A percentile compares a stretch with the other conserved stretches of the same genome.
Conservation (phyloP, 768 basidiomycete genomes). For the Galerina marginata region DNA sequence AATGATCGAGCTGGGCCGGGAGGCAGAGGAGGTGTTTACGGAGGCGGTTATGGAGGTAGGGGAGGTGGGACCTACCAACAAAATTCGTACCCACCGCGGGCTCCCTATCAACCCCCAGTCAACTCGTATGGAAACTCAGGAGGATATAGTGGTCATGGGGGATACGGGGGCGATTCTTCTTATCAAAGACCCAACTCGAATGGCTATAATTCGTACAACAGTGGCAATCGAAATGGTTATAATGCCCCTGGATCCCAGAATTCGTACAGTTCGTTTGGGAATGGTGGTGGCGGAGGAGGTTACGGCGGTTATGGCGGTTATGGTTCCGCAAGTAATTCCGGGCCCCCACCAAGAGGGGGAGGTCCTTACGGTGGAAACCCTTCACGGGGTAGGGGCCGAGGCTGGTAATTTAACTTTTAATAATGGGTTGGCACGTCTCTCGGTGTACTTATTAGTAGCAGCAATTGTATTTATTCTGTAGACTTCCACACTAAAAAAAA, state of each 20-base stretch:
- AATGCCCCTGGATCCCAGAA: conserved; percentile 26
- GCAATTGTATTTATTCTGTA: no score
- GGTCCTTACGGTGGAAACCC: conserved; percentile 31
- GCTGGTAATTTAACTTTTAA: conserved; percentile 38
- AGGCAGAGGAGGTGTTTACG: conserved; percentile 33
- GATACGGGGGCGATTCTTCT: conserved; percentile 29
- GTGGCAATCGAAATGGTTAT: conserved; percentile 18
- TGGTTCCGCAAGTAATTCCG: conserved; percentile 26
- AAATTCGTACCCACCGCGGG: conserved; percentile 38
- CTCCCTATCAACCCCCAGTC: conserved; percentile 34
- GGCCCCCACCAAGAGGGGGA: conserved; percentile 34
- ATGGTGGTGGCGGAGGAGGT: conserved; percentile 30
- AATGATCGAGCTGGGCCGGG: conserved; percentile 33
- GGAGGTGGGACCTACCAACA: conserved; percentile 36
- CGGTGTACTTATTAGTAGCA: no score
- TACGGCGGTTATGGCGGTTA: conserved; percentile 42
- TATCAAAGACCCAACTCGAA: conserved; percentile 21
- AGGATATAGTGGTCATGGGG: conserved; percentile 38
- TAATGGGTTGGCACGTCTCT: not conserved
- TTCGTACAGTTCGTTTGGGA: conserved; percentile 35
- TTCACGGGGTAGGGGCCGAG: conserved; percentile 55
- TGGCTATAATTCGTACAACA: conserved; percentile 20
- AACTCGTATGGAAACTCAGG: conserved; percentile 39
- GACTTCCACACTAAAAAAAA: no score
- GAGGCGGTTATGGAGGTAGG: conserved; percentile 34